Conservation (phyloP, 2,329 filamentous ascomycete species). For the Clarireedia monteithiana region DNA sequence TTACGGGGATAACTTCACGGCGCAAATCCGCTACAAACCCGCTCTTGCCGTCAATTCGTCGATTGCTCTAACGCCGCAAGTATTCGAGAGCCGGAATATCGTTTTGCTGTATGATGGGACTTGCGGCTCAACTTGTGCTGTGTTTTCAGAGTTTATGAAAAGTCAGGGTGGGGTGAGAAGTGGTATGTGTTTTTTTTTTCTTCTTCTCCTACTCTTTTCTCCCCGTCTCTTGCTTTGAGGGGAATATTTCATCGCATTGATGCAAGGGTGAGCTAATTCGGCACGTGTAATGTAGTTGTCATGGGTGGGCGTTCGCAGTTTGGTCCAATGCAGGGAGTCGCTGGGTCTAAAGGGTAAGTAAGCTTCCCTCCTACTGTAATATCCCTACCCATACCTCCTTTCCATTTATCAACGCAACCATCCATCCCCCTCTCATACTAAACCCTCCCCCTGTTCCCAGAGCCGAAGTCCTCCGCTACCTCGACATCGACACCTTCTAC, state of each 20-base stretch:
- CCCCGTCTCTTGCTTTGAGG: too few relatives aligned
- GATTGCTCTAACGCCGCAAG: slow-evolving; percentile 32
- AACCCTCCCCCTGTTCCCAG: background rate
- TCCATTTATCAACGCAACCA: too few relatives aligned
- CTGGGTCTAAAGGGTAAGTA: slow-evolving; percentile 49
- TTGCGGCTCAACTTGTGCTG: slow-evolving; percentile 52
- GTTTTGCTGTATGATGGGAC: slow-evolving; percentile 37
- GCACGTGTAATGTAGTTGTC: slow-evolving; percentile 32
- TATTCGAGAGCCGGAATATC: slow-evolving; percentile 35
- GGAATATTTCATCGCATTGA: too few relatives aligned
- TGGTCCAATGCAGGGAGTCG: slow-evolving; percentile 51
- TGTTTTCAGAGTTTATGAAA: slow-evolving; percentile 49
- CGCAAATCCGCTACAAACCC: background rate
- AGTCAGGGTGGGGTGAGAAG: slow-evolving; percentile 39
- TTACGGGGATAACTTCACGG: slow-evolving; percentile 18
- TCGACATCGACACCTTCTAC: background rate
- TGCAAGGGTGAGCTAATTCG: too few relatives aligned
- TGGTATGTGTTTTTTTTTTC: slow-evolving; percentile 18
- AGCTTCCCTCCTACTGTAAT: background rate
- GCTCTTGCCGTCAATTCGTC: slow-evolving; percentile 18
- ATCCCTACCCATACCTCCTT: background rate
- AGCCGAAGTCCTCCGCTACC: background rate
- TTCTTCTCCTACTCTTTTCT: too few relatives aligned
- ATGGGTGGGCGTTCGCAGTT: slow-evolving; percentile 50
- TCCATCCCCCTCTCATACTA: slow-evolving; percentile 12